Evolutionary conservation across 495 filamentous ascomycete genomes (phyloP).

Genomic region (Hamigera avellanea): DNA sequence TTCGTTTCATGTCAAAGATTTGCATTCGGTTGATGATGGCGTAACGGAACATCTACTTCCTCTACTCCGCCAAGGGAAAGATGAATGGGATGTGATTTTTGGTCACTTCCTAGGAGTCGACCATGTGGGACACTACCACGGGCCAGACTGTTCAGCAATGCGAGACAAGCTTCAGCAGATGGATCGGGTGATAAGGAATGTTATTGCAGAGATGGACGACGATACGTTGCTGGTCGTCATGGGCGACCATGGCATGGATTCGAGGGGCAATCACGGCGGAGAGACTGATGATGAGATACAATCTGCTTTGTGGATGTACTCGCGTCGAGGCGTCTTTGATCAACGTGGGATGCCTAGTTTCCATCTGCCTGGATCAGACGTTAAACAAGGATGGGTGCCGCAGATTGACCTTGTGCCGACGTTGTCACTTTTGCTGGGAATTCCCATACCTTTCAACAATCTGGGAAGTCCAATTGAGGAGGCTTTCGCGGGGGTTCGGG

Average conservation of each 20-base stretch:
- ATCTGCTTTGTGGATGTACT: slow-evolving; percentile 97
- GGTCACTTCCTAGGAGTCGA: slow-evolving; percentile 93
- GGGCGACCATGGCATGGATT: slow-evolving; percentile 98
- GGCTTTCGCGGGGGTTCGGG: slow-evolving; percentile 63
- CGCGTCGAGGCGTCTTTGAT: slow-evolving; percentile 71
- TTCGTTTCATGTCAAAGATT: slow-evolving; percentile 95
- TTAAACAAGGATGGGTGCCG: slow-evolving; percentile 67
- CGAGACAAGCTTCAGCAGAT: slow-evolving; percentile 85
- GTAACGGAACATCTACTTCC: slow-evolving; percentile 87
- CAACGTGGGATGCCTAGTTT: too few relatives aligned
- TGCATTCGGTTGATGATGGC: slow-evolving; percentile 96
- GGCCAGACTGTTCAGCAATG: slow-evolving; percentile 92
- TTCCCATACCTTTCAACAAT: slow-evolving; percentile 95
- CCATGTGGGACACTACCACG: slow-evolving; percentile 93
- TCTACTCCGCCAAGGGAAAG: slow-evolving; percentile 50
- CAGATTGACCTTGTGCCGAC: slow-evolving; percentile 97
- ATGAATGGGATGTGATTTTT: slow-evolving; percentile 83
- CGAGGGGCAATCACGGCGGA: slow-evolving; percentile 92
- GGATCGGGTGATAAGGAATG: slow-evolving; percentile 62
- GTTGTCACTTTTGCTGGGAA: slow-evolving; percentile 69
- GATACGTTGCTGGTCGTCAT: slow-evolving; percentile 88
- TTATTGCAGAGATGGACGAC: slow-evolving; percentile 67
- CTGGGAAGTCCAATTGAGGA: slow-evolving; percentile 88
- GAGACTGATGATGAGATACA: slow-evolving; percentile 92
- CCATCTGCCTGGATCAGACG: too few relatives aligned